phyloP scores from a whole-genome alignment of 495 filamentous ascomycete species.

The Aspergillus sclerotiicarbonarius region DNA sequence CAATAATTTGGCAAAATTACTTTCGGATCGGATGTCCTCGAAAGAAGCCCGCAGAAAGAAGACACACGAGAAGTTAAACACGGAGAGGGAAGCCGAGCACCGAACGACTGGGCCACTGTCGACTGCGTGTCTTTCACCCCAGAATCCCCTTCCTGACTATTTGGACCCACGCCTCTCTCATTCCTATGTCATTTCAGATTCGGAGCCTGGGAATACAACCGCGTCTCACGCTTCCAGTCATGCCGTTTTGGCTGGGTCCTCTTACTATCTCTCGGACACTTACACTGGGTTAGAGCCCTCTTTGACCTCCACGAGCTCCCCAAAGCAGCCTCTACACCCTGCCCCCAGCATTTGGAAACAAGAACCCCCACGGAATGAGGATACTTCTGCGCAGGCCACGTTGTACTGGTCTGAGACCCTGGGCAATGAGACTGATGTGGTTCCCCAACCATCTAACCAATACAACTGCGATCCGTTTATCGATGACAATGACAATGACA shows the following conservation, averaged over 20 bases:
- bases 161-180: constrained; percentile 38
- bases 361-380: constrained; percentile 13
- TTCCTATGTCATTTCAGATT: constrained; percentile 10
- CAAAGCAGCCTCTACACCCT: background rate
- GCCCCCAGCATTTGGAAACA: constrained; percentile 16
- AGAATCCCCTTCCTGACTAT: constrained; percentile 19
- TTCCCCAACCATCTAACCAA: background rate
- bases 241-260: constrained; percentile 4
- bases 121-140: background rate
- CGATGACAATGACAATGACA: constrained; percentile 21
- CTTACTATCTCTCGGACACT: background rate
- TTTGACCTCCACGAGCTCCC: background rate
- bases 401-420: constrained; percentile 17
- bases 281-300: background rate
- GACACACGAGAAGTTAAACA: constrained; percentile 19
- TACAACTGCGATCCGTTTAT: constrained; percentile 23
- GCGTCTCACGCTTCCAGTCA: background rate
- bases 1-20: constrained; percentile 61
- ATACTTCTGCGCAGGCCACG: constrained; percentile 18
- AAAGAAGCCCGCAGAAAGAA: constrained; percentile 64
- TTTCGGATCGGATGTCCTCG: constrained; percentile 66
- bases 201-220: constrained; percentile 2
- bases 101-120: constrained; percentile 2
- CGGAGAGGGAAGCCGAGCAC: constrained; percentile 6
- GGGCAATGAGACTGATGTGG: background rate